Evolutionary conservation across 805 yeast genomes (phyloP).

Genomic region (Hanseniaspora meyeri): DNA sequence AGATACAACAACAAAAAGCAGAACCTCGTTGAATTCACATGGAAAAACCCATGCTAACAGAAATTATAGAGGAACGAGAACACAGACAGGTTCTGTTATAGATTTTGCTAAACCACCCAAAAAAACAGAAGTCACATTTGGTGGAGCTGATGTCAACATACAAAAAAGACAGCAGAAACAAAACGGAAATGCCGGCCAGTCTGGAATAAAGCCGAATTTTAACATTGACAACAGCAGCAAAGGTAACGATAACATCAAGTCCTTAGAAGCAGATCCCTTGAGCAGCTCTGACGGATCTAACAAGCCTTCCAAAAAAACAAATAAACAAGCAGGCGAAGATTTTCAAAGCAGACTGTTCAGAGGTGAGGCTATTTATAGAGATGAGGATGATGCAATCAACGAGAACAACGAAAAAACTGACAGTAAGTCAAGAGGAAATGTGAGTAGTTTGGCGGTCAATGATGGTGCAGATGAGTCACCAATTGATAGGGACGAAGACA

Average conservation of each 20-base stretch:
- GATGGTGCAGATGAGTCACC: neutral
- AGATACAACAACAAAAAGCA: conserved; percentile 18
- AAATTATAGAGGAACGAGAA: neutral
- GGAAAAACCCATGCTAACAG: neutral
- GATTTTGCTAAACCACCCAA: conserved; percentile 11
- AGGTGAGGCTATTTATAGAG: conserved; percentile 27
- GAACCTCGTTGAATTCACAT: conserved; percentile 8
- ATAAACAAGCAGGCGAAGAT: conserved; percentile 15
- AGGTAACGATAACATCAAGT: neutral
- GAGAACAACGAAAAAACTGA: conserved; percentile 13
- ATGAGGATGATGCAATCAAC: conserved; percentile 20
- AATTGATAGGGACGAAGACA: neutral
- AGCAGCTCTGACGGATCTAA: neutral
- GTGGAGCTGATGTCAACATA: conserved; percentile 7
- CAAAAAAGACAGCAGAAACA: conserved; percentile 1
- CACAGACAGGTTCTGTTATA: neutral
- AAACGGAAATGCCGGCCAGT: conserved; percentile 15
- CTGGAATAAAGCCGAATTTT: neutral
- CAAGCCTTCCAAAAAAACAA: neutral
- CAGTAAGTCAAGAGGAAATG: neutral
- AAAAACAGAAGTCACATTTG: conserved; percentile 10
- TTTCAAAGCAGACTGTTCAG: conserved; percentile 28
- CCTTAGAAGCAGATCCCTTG: neutral
- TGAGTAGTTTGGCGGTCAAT: neutral
- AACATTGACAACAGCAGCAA: conserved; percentile 1